phyloP scores from a whole-genome alignment of 78 protist species.

The Speleostelium caveatum region DNA sequence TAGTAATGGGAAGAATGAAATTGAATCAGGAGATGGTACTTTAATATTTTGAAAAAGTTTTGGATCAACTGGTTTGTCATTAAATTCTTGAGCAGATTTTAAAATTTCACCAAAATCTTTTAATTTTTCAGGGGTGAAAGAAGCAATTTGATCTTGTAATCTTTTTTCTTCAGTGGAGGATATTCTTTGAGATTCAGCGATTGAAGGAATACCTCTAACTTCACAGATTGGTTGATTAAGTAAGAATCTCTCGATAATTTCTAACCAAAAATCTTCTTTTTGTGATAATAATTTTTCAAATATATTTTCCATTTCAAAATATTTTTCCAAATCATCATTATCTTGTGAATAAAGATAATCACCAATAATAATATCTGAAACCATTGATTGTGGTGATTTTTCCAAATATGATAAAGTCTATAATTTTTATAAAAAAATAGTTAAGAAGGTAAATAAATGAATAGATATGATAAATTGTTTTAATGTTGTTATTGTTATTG shows the following conservation, averaged over 20 bases:
- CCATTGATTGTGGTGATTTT: neutral
- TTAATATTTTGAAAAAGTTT: constrained; percentile 1
- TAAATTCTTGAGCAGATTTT: neutral
- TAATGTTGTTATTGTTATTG: neutral
- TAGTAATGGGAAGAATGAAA: neutral
- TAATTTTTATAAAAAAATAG: too few relatives aligned
- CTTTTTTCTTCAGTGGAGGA: constrained; percentile 10
- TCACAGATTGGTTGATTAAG: constrained; percentile 12
- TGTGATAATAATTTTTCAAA: constrained; percentile 8
- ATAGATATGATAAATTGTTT: neutral
- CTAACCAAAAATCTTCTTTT: constrained; percentile 24
- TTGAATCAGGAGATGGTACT: constrained; percentile 27
- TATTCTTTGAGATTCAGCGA: constrained; percentile 9
- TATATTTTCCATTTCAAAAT: neutral
- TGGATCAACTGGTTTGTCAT: constrained; percentile 1
- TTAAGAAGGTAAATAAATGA: neutral
- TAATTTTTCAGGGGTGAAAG: neutral
- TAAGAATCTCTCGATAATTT: neutral
- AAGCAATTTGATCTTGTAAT: constrained; percentile 11
- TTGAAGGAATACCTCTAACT: constrained; percentile 28
- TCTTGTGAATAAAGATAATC: neutral
- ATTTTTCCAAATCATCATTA: neutral
- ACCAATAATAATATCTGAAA: neutral
- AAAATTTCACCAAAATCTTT: constrained; percentile 22
- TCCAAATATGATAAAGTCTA: constrained; percentile 13